Evolutionary conservation across 306 rosid genomes (phyloP), one percentile per base, ranked within the genome.

Genomic region (Castanea crenata): DNA sequence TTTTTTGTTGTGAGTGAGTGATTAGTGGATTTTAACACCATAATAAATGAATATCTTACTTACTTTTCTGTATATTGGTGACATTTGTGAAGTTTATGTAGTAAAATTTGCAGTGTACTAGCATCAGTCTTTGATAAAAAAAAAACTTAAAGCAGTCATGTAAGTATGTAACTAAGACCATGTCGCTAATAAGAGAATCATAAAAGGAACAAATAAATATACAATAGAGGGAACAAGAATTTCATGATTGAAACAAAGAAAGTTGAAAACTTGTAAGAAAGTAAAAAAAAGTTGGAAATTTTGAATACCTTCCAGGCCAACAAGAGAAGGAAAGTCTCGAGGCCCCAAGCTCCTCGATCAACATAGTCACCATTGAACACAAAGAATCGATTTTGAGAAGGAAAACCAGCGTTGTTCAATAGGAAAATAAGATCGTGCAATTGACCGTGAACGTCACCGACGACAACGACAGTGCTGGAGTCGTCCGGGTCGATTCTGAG

Each of bases 261-360:
- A 44, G 25, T 67, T 34, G 16, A 49, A 49, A 49, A 49, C 15
- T 49, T 49, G 54, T 8, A 31, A 31, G 34, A 31, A 2, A 46
- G 54, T 2, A 46, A 13, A 9, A 46, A 46, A 44, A 34, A 38
- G 46, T 49, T 49, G 54, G 54, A 13, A 49, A 12, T 49, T 12
- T 49, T 12, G 54, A 12, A 16, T 76, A 91, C 92, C 89, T 93
- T 93, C 94, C 94, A 91, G 14, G 97, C 97, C 81, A 90, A 69
- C 73, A 93, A 82, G 73, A 91, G 81, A 65, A 91, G 63, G 80
- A 93, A 91, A 13, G 90, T 91, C 77, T 93, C 98, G 2, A 93
- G 91, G 2, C 98, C 98, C 98, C 98, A 93, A 62, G 98, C 98
- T 6, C 98, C 98, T 54, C 98, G 85, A 74, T 93, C 98, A 0